phyloP scores from a whole-genome alignment of 306 rosid species.

The Myrica gale region DNA sequence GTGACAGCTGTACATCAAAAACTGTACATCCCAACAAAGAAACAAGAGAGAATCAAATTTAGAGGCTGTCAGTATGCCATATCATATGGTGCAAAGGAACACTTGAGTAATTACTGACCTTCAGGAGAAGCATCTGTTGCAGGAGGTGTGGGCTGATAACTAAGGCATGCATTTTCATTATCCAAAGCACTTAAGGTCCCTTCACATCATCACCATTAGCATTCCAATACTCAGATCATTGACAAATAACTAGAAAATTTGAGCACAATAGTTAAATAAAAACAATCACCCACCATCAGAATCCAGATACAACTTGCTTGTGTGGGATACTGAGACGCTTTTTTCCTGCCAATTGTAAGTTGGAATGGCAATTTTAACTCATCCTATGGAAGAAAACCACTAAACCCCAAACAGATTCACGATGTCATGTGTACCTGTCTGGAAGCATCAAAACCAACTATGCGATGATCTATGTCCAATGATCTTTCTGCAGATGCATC shows the following conservation, averaged over 20 bases:
- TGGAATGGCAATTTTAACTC: slow-evolving; percentile 16
- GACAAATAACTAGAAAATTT: slow-evolving; percentile 15
- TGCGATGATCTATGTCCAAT: slow-evolving; percentile 30
- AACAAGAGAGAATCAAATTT: slow-evolving; percentile 3
- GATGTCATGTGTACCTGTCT: slow-evolving; percentile 41
- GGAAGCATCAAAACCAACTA: slow-evolving; percentile 26
- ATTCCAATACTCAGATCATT: slow-evolving; percentile 42
- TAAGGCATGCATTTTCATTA: slow-evolving; percentile 46
- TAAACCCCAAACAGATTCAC: background rate
- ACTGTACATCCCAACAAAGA: slow-evolving; percentile 43
- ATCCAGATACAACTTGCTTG: slow-evolving; percentile 60
- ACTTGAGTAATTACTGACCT: slow-evolving; percentile 40
- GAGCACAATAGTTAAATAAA: slow-evolving; percentile 24
- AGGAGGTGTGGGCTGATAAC: slow-evolving; percentile 42
- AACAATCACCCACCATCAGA: slow-evolving; percentile 75
- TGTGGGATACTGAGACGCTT: slow-evolving; percentile 38
- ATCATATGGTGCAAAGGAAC: slow-evolving; percentile 4
- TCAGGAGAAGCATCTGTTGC: slow-evolving; percentile 45
- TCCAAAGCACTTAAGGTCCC: slow-evolving; percentile 68
- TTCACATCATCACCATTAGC: slow-evolving; percentile 43
- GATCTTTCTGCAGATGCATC: slow-evolving; percentile 52
- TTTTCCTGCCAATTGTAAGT: slow-evolving; percentile 50
- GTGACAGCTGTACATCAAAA: slow-evolving; percentile 66
- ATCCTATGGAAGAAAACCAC: slow-evolving; percentile 11
- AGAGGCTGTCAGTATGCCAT: slow-evolving; percentile 11